Conservation (phyloP, 106 monocot genomes). For the Apostasia shenzhenica region DNA sequence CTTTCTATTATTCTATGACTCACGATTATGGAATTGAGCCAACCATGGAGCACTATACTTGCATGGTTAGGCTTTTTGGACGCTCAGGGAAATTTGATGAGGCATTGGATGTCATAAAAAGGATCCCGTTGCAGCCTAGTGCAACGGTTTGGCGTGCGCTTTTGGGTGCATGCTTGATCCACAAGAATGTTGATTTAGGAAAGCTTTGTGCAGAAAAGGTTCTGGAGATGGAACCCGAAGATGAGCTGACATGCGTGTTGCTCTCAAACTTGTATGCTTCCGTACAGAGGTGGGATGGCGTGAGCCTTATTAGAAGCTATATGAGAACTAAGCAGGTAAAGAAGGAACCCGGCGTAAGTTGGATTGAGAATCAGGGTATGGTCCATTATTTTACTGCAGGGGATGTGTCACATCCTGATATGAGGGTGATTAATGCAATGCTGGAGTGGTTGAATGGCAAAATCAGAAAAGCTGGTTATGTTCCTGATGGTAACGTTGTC, state of each 20-base stretch:
- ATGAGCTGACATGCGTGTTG: conserved; percentile 61
- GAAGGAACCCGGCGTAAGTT: conserved; percentile 72
- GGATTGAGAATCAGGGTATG: conserved; percentile 64
- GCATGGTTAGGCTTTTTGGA: conserved; percentile 83
- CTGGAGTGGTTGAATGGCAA: conserved; percentile 62
- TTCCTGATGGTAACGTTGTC: conserved; percentile 37
- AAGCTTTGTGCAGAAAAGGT: conserved; percentile 57
- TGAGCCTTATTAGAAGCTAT: conserved; percentile 50
- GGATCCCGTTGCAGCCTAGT: conserved; percentile 50
- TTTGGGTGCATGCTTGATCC: conserved; percentile 64
- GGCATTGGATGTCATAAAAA: conserved; percentile 56
- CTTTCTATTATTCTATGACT: conserved; percentile 46
- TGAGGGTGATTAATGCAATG: conserved; percentile 62
- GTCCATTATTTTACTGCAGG: conserved; percentile 59
- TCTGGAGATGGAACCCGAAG: conserved; percentile 56
- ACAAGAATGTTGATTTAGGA: conserved; percentile 73
- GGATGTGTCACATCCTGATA: conserved; percentile 48
- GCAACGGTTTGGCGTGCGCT: conserved; percentile 72
- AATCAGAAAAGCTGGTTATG: conserved; percentile 44
- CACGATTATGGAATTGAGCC: conserved; percentile 49
- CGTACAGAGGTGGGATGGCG: conserved; percentile 46
- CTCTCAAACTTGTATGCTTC: conserved; percentile 73
- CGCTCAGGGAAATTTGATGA: conserved; percentile 61
- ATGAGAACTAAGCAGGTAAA: conserved; percentile 66
- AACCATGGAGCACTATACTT: conserved; percentile 80